Conservation (phyloP, 2,329 filamentous ascomycete species). For the Pestalotiopsis fici region DNA sequence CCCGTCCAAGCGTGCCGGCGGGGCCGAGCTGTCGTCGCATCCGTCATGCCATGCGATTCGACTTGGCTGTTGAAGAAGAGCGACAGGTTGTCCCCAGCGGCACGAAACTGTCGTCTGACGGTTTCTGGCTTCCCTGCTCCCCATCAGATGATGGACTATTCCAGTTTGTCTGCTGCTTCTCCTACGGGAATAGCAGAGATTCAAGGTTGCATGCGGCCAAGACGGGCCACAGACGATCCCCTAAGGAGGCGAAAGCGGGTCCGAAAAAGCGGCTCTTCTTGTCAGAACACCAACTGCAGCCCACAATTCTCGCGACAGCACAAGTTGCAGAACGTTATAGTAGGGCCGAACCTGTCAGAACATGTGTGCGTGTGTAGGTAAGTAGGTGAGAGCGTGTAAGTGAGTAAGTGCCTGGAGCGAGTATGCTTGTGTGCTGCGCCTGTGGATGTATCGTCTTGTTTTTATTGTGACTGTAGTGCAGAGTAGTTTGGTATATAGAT, state of each 20-base stretch:
- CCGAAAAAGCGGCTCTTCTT: not conserved
- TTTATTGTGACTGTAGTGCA: not conserved
- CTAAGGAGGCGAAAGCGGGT: not conserved
- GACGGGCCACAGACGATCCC: not conserved
- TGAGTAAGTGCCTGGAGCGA: not conserved
- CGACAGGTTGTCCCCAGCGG: not conserved
- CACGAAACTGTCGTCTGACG: slow-evolving; percentile 5
- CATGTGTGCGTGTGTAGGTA: not conserved
- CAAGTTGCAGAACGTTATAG: slow-evolving; percentile 1
- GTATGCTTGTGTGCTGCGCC: not conserved
- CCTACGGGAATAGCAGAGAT: slow-evolving; percentile 3
- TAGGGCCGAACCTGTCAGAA: not conserved
- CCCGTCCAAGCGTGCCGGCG: not conserved
- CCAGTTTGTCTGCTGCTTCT: not conserved
- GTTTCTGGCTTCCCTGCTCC: not conserved
- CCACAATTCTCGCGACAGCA: slow-evolving; percentile 3
- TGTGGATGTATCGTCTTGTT: not conserved
- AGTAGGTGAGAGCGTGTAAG: not conserved
- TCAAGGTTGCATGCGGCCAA: not conserved
- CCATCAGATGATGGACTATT: not conserved
- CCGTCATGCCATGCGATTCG: not conserved
- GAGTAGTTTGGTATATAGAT: not conserved
- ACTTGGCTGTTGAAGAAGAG: too few species aligned
- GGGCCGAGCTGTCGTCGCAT: not conserved
- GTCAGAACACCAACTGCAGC: not conserved